Evolutionary conservation across 805 yeast genomes (phyloP).

Genomic region (Saturnispora ahearnii): DNA sequence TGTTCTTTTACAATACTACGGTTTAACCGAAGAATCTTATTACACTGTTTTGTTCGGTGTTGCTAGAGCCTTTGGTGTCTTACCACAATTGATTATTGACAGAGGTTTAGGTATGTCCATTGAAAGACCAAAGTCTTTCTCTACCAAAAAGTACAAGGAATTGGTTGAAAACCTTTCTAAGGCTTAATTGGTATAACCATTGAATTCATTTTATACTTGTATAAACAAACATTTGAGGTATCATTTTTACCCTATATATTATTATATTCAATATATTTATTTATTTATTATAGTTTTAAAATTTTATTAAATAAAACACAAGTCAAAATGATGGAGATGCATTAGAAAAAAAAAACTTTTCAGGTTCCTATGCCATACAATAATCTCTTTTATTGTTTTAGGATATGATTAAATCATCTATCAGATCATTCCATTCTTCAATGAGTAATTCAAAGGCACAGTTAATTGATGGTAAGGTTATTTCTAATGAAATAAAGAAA

Average conservation of each 20-base stretch:
- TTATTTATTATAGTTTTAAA: neutral
- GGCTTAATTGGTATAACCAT: constrained; percentile 5
- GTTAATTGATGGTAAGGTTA: constrained; percentile 3
- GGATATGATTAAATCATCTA: neutral
- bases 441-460: neutral
- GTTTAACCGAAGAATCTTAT: constrained; percentile 72
- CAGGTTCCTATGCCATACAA: too few relatives aligned
- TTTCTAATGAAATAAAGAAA: constrained; percentile 2
- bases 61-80: constrained; percentile 77
- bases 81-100: constrained; percentile 78
- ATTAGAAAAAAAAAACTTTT: too few relatives aligned
- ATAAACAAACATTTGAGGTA: neutral
- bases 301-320: neutral
- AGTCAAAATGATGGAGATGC: neutral
- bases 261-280: neutral
- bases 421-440: neutral
- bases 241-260: neutral
- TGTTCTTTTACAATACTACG: constrained; percentile 77
- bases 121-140: constrained; percentile 89
- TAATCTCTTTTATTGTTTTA: neutral
- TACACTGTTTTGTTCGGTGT: constrained; percentile 85
- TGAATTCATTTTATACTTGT: neutral
- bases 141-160: constrained; percentile 86
- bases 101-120: constrained; percentile 75
- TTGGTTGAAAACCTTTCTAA: constrained; percentile 40